These are phyloP conservation scores for Colletotrichum musae DNA, from an alignment of 2,329 filamentous ascomycete genomes.

Conservation along the genomic window DNA sequence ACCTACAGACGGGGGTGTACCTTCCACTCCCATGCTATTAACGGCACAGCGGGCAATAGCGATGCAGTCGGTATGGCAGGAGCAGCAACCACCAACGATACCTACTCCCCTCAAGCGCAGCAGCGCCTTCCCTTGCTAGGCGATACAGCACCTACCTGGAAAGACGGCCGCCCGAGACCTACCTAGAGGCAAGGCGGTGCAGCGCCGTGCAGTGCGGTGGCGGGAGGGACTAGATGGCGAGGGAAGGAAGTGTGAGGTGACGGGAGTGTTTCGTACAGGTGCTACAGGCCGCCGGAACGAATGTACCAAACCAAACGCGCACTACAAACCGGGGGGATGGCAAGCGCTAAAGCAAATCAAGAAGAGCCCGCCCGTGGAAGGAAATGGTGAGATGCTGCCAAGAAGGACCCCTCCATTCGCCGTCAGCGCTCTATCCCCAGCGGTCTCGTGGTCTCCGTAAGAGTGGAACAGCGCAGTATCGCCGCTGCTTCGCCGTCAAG, in stretches of 20 bases:
- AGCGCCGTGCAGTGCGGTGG: too few species aligned
- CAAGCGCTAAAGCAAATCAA: conserved; percentile 18
- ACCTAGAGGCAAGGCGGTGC: too few species aligned
- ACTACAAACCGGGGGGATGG: conserved; percentile 8
- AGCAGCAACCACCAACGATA: not conserved
- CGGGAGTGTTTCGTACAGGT: not conserved
- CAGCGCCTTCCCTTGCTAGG: too few species aligned
- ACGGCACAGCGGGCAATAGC: not conserved
- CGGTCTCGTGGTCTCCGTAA: conserved; percentile 26
- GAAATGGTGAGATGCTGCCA: conserved; percentile 21
- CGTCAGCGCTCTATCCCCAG: conserved; percentile 8
- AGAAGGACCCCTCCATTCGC: conserved; percentile 16
- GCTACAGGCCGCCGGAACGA: not conserved
- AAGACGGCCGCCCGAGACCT: too few species aligned
- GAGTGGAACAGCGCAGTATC: conserved; percentile 25
- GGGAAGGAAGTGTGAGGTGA: too few species aligned
- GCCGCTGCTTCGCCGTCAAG: not conserved
- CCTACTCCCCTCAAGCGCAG: too few species aligned
- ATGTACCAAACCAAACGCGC: not conserved
- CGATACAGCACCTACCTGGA: too few species aligned
- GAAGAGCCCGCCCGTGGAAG: not conserved
- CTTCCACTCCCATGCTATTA: conserved; percentile 1
- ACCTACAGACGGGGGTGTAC: not conserved
- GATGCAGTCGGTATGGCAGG: not conserved
- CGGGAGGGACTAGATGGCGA: too few species aligned